phyloP scores from a whole-genome alignment of 1,284 basidiomycete genomes.

The Leccinum pseudoinsigne region DNA sequence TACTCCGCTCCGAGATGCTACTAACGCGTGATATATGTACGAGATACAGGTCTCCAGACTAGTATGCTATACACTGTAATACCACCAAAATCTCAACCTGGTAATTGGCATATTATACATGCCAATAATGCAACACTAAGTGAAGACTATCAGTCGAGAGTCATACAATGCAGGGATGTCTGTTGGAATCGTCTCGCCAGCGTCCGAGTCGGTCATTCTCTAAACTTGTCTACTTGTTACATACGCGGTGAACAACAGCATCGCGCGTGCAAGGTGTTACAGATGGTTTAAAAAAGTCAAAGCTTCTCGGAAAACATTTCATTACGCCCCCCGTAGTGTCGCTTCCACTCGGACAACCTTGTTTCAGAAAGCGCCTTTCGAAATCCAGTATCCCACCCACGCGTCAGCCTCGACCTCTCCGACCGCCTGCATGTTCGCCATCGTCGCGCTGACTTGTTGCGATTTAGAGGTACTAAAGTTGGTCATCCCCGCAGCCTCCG shows the following conservation, averaged over 20 bases:
- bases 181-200: no score
- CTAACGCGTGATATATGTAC: no score
- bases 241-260: no score
- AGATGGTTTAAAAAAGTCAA: neutral
- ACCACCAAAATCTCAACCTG: no score
- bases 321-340: neutral
- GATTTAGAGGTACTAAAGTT: conserved; percentile 14
- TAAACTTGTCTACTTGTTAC: neutral
- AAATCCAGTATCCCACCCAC: conserved; percentile 23
- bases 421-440: conserved; percentile 13
- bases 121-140: no score
- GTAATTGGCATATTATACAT: no score
- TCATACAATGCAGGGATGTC: no score
- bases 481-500: neutral
- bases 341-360: neutral
- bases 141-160: no score
- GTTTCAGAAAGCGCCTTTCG: conserved; percentile 9
- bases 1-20: no score
- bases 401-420: conserved; percentile 4
- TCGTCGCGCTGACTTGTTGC: conserved; percentile 15
- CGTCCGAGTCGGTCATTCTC: neutral
- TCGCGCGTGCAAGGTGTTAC: no score
- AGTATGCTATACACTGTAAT: no score
- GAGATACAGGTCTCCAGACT: no score
- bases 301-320: neutral